Conservation (phyloP, 2,329 filamentous ascomycete genomes). For the Talaromyces sp. region DNA sequence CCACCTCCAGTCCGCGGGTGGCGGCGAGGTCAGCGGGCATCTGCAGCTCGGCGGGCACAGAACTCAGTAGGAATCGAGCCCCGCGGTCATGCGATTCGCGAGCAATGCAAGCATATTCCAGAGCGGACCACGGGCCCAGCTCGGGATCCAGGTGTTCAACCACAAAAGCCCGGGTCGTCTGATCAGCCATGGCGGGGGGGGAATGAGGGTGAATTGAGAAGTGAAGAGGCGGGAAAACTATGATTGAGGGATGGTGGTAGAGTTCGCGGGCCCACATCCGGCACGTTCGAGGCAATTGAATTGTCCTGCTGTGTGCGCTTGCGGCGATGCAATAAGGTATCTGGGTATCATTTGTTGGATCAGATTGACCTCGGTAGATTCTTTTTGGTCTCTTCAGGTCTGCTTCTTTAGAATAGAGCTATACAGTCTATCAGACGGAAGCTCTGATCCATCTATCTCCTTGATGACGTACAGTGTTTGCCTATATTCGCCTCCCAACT, state of each 20-base stretch:
- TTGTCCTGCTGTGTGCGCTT: background rate
- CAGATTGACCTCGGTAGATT: background rate
- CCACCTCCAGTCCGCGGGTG: constrained; percentile 67
- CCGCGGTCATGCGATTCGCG: constrained; percentile 71
- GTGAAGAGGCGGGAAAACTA: background rate
- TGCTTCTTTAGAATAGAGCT: too few species aligned
- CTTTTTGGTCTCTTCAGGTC: background rate
- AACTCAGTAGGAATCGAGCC: constrained; percentile 78
- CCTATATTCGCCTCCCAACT: background rate
- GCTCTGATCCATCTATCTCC: background rate
- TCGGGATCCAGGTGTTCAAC: constrained; percentile 97
- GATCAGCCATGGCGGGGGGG: constrained; percentile 27
- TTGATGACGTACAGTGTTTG: constrained; percentile 12
- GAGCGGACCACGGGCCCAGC: constrained; percentile 87
- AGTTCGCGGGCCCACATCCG: background rate
- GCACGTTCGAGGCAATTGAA: too few species aligned
- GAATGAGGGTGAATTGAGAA: background rate
- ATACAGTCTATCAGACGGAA: too few species aligned
- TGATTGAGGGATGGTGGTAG: background rate
- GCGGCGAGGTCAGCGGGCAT: constrained; percentile 63
- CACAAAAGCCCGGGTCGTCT: constrained; percentile 72
- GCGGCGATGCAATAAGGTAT: background rate
- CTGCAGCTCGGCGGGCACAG: constrained; percentile 69
- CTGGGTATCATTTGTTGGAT: too few species aligned
- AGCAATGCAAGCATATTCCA: constrained; percentile 90